A percentile compares a stretch with the other conserved stretches of the same genome.
phyloP scores from a whole-genome alignment of 345 rosid species.

The Atalantia buxifolia region DNA sequence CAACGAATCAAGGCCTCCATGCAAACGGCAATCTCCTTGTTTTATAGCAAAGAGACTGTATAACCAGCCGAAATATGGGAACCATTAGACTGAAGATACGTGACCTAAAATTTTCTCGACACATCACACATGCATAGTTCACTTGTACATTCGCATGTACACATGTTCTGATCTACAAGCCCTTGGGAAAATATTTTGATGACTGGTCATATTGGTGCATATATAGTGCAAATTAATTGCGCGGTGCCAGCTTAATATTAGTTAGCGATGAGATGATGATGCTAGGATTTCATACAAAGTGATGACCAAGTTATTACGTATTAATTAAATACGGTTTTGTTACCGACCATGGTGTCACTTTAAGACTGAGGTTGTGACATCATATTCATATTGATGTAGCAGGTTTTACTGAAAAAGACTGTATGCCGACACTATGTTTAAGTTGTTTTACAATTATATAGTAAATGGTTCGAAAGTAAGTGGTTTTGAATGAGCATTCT shows the following conservation, averaged over 20 bases:
- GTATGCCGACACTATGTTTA: neutral
- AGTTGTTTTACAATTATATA: neutral
- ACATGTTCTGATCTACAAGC: slow-evolving; percentile 4
- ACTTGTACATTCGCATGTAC: neutral
- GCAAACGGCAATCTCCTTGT: slow-evolving; percentile 3
- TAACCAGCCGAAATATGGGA: neutral
- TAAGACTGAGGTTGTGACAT: neutral
- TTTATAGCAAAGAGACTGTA: neutral
- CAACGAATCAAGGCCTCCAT: neutral
- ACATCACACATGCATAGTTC: neutral
- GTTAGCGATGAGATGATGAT: neutral
- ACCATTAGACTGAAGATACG: neutral
- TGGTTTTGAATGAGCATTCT: neutral
- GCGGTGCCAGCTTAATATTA: neutral
- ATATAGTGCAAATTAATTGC: neutral
- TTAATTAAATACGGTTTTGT: neutral
- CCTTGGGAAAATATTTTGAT: neutral
- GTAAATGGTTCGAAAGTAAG: neutral
- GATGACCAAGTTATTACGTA: neutral
- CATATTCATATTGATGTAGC: neutral
- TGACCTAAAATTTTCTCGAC: neutral
- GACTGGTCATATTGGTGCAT: neutral
- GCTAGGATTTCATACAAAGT: neutral
- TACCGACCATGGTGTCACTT: neutral
- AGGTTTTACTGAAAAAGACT: neutral